Evolutionary conservation across 176 grass and related monocot genomes (phyloP).

Genomic region (Coix lacrymajobi): DNA sequence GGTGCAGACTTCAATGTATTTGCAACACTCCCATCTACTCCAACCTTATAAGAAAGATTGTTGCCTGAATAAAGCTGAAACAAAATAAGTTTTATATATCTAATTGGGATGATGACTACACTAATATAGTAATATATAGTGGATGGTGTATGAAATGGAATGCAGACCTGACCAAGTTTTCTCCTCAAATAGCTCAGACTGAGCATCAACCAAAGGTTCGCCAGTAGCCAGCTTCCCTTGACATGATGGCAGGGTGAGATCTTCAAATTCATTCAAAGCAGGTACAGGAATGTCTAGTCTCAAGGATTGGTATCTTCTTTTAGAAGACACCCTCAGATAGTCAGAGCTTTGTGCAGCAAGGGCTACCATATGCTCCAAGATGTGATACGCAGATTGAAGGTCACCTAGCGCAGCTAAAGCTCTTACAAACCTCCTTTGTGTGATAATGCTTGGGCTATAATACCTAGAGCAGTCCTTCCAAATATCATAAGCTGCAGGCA

Average conservation of each 20-base stretch:
- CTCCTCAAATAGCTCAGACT: conserved; percentile 12
- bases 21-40: conserved; percentile 24
- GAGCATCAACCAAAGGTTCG: conserved; percentile 18
- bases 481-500: conserved; percentile 68
- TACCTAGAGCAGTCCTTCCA: conserved; percentile 83
- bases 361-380: conserved; percentile 61
- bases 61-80: conserved; percentile 36
- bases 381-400: conserved; percentile 59
- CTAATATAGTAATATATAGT: background rate
- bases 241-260: conserved; percentile 21
- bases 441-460: conserved; percentile 81
- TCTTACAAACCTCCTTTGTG: conserved; percentile 65
- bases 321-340: conserved; percentile 47
- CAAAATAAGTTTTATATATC: conserved; percentile 33
- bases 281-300: conserved; percentile 87
- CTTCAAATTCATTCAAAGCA: conserved; percentile 36
- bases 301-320: conserved; percentile 42
- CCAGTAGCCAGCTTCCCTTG: conserved; percentile 23
- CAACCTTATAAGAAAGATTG: conserved; percentile 27
- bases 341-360: conserved; percentile 37
- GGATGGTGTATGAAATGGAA: conserved; percentile 8
- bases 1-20: conserved; percentile 27
- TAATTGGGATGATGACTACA: conserved; percentile 4
- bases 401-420: conserved; percentile 62
- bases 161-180: conserved; percentile 25